phyloP scores from a whole-genome alignment of 139 green algal genomes.

The Chlamydomonas urium region DNA sequence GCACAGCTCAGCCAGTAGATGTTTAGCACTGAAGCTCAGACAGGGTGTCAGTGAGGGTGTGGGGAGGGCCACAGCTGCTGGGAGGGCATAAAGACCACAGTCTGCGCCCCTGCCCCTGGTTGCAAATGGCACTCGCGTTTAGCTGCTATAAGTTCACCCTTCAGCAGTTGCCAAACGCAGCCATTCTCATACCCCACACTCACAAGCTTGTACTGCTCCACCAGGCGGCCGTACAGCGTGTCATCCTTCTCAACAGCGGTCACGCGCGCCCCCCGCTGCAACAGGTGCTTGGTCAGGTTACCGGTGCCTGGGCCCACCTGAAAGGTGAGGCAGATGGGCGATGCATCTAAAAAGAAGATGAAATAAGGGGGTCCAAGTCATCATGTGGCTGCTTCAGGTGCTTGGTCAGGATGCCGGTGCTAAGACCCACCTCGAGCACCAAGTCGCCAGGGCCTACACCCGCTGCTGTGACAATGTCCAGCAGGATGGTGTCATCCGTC shows the following conservation, averaged over 20 bases:
- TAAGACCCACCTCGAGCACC: slow-evolving; percentile 87
- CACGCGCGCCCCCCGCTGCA: slow-evolving; percentile 63
- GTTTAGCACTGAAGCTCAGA: too few relatives aligned
- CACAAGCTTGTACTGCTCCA: slow-evolving; percentile 35
- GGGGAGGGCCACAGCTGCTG: too few relatives aligned
- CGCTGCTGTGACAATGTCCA: slow-evolving; percentile 59
- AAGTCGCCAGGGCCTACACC: slow-evolving; percentile 58
- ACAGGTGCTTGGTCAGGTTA: slow-evolving; percentile 80
- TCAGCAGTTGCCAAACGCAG: too few relatives aligned
- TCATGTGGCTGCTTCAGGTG: too few relatives aligned
- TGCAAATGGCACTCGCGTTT: too few relatives aligned
- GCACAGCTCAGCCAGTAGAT: too few relatives aligned
- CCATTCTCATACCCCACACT: too few relatives aligned
- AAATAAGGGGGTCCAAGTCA: not conserved
- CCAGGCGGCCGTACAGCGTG: slow-evolving; percentile 37
- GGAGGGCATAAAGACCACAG: too few relatives aligned
- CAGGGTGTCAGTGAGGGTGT: too few relatives aligned
- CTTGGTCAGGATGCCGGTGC: not conserved
- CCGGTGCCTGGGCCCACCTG: slow-evolving; percentile 77
- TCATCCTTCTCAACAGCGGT: slow-evolving; percentile 93
- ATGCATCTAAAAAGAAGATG: not conserved
- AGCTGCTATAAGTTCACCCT: too few relatives aligned
- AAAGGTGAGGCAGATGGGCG: not conserved
- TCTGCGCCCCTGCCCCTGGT: too few relatives aligned
- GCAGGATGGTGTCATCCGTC: slow-evolving; percentile 70